Base-by-base conservation (phyloP, 768 basidiomycete genomes). In the Serendipita vermifera region DNA sequence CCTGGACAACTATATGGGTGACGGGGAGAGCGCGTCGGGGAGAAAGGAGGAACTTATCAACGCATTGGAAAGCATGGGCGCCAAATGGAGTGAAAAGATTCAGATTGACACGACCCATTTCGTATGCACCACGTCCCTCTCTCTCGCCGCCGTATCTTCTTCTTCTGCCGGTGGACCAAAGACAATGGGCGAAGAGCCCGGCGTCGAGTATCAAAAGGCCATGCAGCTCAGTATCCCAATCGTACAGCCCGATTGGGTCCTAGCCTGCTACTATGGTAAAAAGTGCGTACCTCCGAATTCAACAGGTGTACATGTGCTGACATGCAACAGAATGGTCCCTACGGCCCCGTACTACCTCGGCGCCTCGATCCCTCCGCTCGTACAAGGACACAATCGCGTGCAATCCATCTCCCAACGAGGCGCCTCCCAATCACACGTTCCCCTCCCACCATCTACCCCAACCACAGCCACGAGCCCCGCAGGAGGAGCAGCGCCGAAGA, bases 41-140 rank as follows among this genome's bases (percentile, higher is more conserved):
- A 65, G 93, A 57, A 74, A 94, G 56, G 84, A 87, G 64, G 82
- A 91, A 59, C 82, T 85, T 31, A 89, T 88, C 67, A 66, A 79
- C 56, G 88, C 90, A 5, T 69, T 99, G 55, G 66, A 76, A 41
- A 82, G 87, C 63, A 96, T 98, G 86, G 78, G 76, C 38, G 94
- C 89, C 0, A 85, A 85, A 61, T 92, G 85, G 83, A 87, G 82
- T 63, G 85, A 93, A 61, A 85, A 81, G 64, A 92, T 99, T 36
- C 88, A 93, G 71, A 93, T 98, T 57, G 94, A 99, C 65, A 98
- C 94, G 7, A 97, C 93, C 0, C 94, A 99, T 68, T 99, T 96
- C 62, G 92, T 97, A 38, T 94, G 92, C 66, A 94, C 91, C 15
- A 90, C 87, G 0, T 90, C 92, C 2, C 84, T 82, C 1, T 55